Conservation (phyloP, 208 protist genomes). For the Wallacemonas sp. region DNA sequence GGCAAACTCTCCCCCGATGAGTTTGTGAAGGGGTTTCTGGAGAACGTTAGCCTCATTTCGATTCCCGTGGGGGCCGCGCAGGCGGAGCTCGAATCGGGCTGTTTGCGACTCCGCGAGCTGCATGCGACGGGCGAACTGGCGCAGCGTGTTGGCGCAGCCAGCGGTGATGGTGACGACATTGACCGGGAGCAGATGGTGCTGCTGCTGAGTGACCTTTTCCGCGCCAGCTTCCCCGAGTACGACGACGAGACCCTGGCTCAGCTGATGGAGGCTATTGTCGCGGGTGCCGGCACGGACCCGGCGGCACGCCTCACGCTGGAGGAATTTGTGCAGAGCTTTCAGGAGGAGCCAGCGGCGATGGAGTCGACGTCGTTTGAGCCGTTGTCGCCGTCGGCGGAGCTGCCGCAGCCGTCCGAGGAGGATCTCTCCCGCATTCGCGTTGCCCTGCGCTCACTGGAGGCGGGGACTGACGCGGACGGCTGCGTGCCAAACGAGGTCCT, state of each 20-base stretch:
- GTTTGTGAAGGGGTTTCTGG: slow-evolving; percentile 65
- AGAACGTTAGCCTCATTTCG: slow-evolving; percentile 53
- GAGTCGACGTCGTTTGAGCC: background rate
- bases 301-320: slow-evolving; percentile 52
- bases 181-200: slow-evolving; percentile 49
- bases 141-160: slow-evolving; percentile 27
- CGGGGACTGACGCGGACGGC: slow-evolving; percentile 31
- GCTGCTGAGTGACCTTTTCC: slow-evolving; percentile 59
- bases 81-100: slow-evolving; percentile 46
- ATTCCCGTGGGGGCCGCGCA: slow-evolving; percentile 60
- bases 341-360: slow-evolving; percentile 39
- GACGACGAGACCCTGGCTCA: slow-evolving; percentile 56
- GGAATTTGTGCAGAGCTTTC: slow-evolving; percentile 70
- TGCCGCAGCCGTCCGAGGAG: slow-evolving; percentile 28
- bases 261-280: slow-evolving; percentile 70
- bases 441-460: slow-evolving; percentile 42
- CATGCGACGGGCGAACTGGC: slow-evolving; percentile 67
- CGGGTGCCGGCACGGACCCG: slow-evolving; percentile 44
- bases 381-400: background rate
- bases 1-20: slow-evolving; percentile 56
- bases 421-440: slow-evolving; percentile 50
- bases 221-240: slow-evolving; percentile 59
- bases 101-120: slow-evolving; percentile 53
- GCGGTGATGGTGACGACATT: slow-evolving; percentile 37
- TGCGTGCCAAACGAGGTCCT: slow-evolving; percentile 42